Evolutionary conservation across 345 rosid genomes (phyloP).

Genomic region (Lepidium aucheri): DNA sequence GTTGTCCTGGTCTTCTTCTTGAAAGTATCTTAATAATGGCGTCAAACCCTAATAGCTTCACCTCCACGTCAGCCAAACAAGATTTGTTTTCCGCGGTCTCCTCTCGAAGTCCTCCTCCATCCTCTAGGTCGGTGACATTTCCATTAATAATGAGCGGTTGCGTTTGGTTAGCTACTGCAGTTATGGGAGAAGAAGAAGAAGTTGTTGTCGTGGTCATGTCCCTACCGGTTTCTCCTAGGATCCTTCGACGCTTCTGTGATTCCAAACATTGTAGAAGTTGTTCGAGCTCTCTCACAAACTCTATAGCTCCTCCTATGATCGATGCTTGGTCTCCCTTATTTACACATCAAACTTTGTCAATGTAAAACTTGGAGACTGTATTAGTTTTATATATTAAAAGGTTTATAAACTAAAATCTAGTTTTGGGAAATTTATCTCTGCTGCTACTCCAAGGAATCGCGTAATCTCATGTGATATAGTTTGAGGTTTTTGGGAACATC

Average conservation of each 20-base stretch:
- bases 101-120: conserved; percentile 30
- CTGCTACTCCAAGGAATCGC: too few relatives aligned
- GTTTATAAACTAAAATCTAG: too few relatives aligned
- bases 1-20: conserved; percentile 85
- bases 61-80: conserved; percentile 80
- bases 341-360: background rate
- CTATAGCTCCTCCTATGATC: conserved; percentile 94
- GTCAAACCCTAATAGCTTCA: conserved; percentile 82
- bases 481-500: too few relatives aligned
- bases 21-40: conserved; percentile 92
- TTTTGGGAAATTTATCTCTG: too few relatives aligned
- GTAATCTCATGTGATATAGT: too few relatives aligned
- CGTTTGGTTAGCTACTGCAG: background rate
- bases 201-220: conserved; percentile 31
- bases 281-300: conserved; percentile 88
- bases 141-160: conserved; percentile 12
- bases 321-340: conserved; percentile 94
- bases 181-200: conserved; percentile 25
- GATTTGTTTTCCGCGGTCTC: conserved; percentile 89
- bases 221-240: conserved; percentile 42
- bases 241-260: conserved; percentile 75
- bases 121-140: conserved; percentile 12
- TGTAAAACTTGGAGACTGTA: background rate
- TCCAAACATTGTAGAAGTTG: conserved; percentile 86
- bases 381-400: background rate